phyloP scores from a whole-genome alignment of 306 rosid genomes.

The Albizia julibrissin region DNA sequence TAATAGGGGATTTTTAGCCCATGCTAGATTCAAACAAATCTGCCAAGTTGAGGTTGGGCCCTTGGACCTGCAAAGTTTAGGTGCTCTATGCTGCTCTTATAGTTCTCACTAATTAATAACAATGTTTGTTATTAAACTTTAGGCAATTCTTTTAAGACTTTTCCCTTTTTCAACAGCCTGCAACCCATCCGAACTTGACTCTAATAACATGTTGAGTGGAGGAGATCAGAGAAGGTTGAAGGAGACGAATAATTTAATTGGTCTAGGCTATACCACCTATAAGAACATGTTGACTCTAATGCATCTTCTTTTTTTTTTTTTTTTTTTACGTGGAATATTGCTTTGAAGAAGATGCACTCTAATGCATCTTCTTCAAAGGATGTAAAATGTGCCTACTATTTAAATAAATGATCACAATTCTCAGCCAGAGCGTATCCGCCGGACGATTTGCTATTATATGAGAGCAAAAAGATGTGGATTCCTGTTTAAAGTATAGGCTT shows the following conservation, averaged over 20 bases:
- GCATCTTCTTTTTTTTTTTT: no score
- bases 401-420: neutral
- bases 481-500: neutral
- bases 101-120: no score
- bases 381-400: neutral
- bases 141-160: no score
- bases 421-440: neutral
- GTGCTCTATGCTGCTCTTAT: neutral
- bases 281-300: no score
- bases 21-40: neutral
- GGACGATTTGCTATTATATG: neutral
- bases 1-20: no score
- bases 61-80: neutral
- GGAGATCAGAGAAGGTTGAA: neutral
- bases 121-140: no score
- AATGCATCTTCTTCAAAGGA: no score
- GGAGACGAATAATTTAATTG: neutral
- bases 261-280: neutral
- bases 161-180: no score
- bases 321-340: no score
- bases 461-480: neutral
- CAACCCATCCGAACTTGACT: neutral
- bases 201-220: neutral
- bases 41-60: neutral
- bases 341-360: no score